A percentile compares a stretch with the other conserved stretches of the same genome.
phyloP scores from a whole-genome alignment of 1,284 basidiomycete genomes.

The Termitomyces sp. region DNA sequence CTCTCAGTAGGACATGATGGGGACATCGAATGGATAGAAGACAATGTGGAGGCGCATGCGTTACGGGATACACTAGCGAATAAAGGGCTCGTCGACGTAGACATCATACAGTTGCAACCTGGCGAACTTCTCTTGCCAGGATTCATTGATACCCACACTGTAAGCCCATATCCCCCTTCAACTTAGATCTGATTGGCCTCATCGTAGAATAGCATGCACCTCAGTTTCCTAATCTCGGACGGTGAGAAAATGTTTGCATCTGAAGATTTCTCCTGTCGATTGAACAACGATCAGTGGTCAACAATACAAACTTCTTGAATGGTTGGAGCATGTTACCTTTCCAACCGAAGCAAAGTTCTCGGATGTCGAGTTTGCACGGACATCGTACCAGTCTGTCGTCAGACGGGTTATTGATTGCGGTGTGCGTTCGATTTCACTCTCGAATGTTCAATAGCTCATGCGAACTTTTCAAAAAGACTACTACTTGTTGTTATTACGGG shows the following conservation, averaged over 20 bases:
- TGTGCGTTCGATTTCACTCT: conserved; percentile 39
- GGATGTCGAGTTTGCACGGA: conserved; percentile 69
- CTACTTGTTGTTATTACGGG: conserved; percentile 91
- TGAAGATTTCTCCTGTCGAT: conserved; percentile 7
- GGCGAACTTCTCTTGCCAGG: conserved; percentile 87
- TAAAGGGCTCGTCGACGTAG: conserved; percentile 30
- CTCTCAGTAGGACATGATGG: conserved; percentile 57
- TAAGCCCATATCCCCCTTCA: conserved; percentile 30
- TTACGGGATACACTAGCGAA: conserved; percentile 41
- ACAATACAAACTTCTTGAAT: conserved; percentile 85
- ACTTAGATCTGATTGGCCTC: conserved; percentile 14
- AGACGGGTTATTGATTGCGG: conserved; percentile 72
- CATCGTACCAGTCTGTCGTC: conserved; percentile 73
- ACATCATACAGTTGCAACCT: conserved; percentile 42
- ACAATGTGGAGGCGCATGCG: conserved; percentile 41
- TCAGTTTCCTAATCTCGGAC: conserved; percentile 82
- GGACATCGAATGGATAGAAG: conserved; percentile 63
- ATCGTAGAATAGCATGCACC: conserved; percentile 66
- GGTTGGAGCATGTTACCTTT: conserved; percentile 86
- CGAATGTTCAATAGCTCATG: not conserved
- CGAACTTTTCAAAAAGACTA: conserved; percentile 53
- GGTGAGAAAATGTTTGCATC: conserved; percentile 34
- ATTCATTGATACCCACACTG: conserved; percentile 87
- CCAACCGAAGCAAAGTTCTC: conserved; percentile 82
- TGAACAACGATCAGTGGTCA: conserved; percentile 49